phyloP scores from a whole-genome alignment of 2,329 filamentous ascomycete species.

The Domatiomyces catenatus region DNA sequence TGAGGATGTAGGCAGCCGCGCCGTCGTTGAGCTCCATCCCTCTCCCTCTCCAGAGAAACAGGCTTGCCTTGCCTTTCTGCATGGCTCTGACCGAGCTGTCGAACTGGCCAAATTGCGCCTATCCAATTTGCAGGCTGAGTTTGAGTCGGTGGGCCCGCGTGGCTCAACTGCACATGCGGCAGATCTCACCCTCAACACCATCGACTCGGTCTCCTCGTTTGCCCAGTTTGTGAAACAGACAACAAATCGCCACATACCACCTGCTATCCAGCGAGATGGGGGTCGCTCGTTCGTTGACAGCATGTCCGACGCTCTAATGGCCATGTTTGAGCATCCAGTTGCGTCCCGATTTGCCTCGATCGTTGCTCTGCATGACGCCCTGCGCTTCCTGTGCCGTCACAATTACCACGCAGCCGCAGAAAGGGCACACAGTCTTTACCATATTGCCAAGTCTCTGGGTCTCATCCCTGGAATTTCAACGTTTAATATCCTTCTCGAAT shows the following conservation, averaged over 20 bases:
- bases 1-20: neutral
- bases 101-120: neutral
- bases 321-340: neutral
- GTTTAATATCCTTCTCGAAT: neutral
- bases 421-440: neutral
- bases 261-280: neutral
- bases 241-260: neutral
- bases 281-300: neutral
- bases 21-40: neutral
- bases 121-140: neutral
- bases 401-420: neutral
- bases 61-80: neutral
- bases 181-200: neutral
- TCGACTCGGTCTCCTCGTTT: neutral
- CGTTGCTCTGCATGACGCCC: neutral
- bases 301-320: neutral
- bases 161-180: neutral
- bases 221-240: neutral
- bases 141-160: neutral
- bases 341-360: neutral
- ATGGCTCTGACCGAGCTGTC: neutral
- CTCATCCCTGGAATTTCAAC: neutral
- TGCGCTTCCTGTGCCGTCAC: neutral
- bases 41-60: neutral
- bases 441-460: neutral